Evolutionary conservation across 495 filamentous ascomycete species (phyloP).

Genomic region (Tetracladium setigerum): DNA sequence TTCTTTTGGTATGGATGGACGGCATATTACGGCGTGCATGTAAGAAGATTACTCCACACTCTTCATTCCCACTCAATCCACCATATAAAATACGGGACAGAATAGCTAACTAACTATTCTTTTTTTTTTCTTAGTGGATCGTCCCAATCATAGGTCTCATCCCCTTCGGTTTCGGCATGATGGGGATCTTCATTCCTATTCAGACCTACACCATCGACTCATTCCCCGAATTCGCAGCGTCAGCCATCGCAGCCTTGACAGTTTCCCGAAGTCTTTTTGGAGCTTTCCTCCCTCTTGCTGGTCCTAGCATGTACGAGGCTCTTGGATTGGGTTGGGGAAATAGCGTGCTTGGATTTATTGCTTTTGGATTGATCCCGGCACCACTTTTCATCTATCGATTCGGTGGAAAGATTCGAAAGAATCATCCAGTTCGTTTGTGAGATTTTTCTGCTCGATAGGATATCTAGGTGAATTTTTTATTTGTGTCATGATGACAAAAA

Average conservation of each 20-base stretch:
- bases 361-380: constrained; percentile 40
- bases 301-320: constrained; percentile 41
- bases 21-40: constrained; percentile 20
- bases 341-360: constrained; percentile 46
- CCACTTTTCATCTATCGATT: constrained; percentile 44
- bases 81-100: too few relatives aligned
- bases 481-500: too few relatives aligned
- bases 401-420: constrained; percentile 40
- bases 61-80: background rate
- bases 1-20: constrained; percentile 48
- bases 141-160: constrained; percentile 44
- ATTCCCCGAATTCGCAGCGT: constrained; percentile 53
- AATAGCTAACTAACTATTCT: constrained; percentile 11
- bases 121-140: constrained; percentile 37
- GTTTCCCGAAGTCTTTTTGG: constrained; percentile 45
- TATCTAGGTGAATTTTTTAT: too few relatives aligned
- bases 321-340: constrained; percentile 55
- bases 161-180: constrained; percentile 43
- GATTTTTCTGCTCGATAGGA: background rate
- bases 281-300: constrained; percentile 49
- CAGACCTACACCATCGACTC: constrained; percentile 54
- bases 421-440: constrained; percentile 29
- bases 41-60: too few relatives aligned
- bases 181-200: constrained; percentile 43
- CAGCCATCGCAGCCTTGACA: constrained; percentile 46